These are phyloP conservation scores for Hortiboletus flavorubellus DNA, from an alignment of 768 basidiomycete species.

Conservation along the genomic window DNA sequence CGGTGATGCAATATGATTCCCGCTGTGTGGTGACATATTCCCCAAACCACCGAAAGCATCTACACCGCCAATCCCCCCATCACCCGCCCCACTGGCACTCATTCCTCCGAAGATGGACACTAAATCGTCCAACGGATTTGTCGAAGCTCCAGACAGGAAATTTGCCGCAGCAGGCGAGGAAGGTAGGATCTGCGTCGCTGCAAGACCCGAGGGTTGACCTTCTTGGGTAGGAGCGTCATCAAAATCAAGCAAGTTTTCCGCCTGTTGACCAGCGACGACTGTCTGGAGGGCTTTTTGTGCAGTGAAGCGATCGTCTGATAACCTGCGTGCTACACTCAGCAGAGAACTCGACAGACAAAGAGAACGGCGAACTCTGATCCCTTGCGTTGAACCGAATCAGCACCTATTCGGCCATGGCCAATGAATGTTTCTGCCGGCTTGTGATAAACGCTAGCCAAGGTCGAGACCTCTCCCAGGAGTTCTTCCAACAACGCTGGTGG, in stretches of 20 bases:
- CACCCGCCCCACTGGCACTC: conserved; percentile 26
- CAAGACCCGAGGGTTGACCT: conserved; percentile 65
- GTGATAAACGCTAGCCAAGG: conserved; percentile 93
- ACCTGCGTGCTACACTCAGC: conserved; percentile 31
- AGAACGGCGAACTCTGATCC: conserved; percentile 50
- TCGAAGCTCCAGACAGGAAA: conserved; percentile 73
- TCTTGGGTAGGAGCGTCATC: conserved; percentile 65
- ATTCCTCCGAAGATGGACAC: conserved; percentile 84
- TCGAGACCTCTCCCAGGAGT: conserved; percentile 84
- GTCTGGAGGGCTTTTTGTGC: conserved; percentile 79
- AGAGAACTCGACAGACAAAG: not conserved
- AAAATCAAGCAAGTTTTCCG: conserved; percentile 94
- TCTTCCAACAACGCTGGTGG: conserved; percentile 86
- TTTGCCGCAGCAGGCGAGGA: conserved; percentile 72
- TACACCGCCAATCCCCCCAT: conserved; percentile 11
- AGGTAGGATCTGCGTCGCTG: conserved; percentile 71
- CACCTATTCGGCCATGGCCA: conserved; percentile 85
- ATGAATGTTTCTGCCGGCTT: conserved; percentile 96
- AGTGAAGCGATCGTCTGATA: conserved; percentile 67
- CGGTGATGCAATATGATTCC: conserved; percentile 6
- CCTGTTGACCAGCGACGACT: conserved; percentile 85
- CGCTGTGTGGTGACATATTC: conserved; percentile 7
- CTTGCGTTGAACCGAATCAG: conserved; percentile 69
- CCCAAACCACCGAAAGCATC: conserved; percentile 22
- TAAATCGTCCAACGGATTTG: conserved; percentile 89